Base-by-base conservation (phyloP, 257 asterid species). In the Ligustrum vulgare region DNA sequence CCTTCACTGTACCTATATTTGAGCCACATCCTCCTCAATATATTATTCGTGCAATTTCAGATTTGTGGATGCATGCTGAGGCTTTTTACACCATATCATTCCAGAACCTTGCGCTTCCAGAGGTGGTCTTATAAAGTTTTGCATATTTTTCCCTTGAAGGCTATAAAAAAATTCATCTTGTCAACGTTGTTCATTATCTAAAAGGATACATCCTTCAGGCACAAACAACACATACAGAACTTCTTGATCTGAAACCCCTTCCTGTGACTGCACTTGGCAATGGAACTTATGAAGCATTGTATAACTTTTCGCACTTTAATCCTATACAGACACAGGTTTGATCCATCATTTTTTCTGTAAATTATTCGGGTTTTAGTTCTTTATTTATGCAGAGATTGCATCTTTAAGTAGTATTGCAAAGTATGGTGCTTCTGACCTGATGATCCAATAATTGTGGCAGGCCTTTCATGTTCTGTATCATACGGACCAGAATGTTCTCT, bases 11-110 rank as follows among this genome's bases (percentile, higher is more conserved):
- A 85, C 99, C 99, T 58, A 94, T 94, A 83, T 94, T 94, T 81
- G 98, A 94, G 89, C 99, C 99, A 75, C 99, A 94, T 83, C 99
- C 99, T 76, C 97, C 99, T 78, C 97, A 92, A 81, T 94, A 94
- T 84, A 84, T 87, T 75, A 92, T 94, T 80, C 96, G 96, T 81
- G 98, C 99, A 78, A 88, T 92, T 81, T 94, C 98, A 35, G 98
- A 94, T 80, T 88, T 94, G 4, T 94, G 99, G 99, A 78, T 92
- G 92, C 97, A 89, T 78, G 84, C 97, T 45, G 99, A 92, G 79
- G 87, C 98, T 69, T 91, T 89, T 80, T 92, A 91, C 82, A 82
- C 89, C 33, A 89, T 94, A 84, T 92, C 97, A 73, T 87, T 94
- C 78, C 93, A 88, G 85, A 91, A 94, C 82, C 93, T 94, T 81